Evolutionary conservation across 2,329 filamentous ascomycete species (phyloP).

Genomic region (Nothomitra cinnamomea): DNA sequence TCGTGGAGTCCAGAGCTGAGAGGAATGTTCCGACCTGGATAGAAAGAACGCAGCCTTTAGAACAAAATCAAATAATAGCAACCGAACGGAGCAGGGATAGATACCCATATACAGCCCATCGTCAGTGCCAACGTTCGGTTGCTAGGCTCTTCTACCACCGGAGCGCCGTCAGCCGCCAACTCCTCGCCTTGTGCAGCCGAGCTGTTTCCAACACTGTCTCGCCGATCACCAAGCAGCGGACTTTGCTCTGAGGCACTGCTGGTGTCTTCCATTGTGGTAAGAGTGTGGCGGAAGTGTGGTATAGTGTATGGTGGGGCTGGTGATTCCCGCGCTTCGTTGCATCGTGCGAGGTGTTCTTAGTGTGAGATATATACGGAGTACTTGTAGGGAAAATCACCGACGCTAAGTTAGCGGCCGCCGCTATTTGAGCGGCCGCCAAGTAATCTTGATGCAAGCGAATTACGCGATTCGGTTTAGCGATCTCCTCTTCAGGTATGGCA

Average conservation of each 20-base stretch:
- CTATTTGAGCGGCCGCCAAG: too few species aligned
- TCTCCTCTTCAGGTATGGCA: too few species aligned
- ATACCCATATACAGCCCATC: conserved; percentile 1
- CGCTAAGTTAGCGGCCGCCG: too few species aligned
- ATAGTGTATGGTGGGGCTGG: too few species aligned
- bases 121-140: background rate
- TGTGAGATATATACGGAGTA: too few species aligned
- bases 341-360: too few species aligned
- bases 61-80: background rate
- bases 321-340: too few species aligned
- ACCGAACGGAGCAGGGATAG: background rate
- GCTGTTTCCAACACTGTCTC: background rate
- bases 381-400: too few species aligned
- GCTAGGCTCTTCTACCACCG: background rate
- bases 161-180: background rate
- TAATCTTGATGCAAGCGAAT: too few species aligned
- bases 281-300: background rate
- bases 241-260: background rate
- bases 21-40: background rate
- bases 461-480: too few species aligned
- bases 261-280: background rate
- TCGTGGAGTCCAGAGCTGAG: conserved; percentile 45
- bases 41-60: background rate
- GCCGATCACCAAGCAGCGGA: background rate
- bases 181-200: background rate